Evolutionary conservation across 441 rosid genomes (phyloP).

Genomic region (Erodium texanum): DNA sequence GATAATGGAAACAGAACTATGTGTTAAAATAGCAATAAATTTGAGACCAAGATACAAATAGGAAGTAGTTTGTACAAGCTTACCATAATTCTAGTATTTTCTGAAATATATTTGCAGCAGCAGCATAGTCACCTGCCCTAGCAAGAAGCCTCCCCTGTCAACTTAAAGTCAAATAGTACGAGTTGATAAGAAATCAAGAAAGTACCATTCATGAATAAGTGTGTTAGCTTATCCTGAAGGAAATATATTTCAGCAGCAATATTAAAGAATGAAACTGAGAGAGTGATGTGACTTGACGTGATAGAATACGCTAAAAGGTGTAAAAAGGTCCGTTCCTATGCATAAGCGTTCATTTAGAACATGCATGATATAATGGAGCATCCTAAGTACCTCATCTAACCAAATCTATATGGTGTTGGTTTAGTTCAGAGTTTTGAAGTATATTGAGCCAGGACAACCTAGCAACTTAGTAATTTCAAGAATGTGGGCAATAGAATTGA

Average conservation of each 20-base stretch:
- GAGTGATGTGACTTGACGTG: neutral
- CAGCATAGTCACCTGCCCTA: constrained; percentile 59
- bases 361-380: neutral
- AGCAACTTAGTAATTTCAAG: neutral
- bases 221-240: neutral
- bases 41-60: constrained; percentile 3
- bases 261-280: neutral
- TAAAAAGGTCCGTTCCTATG: constrained; percentile 3
- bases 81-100: constrained; percentile 83
- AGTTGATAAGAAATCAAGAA: constrained; percentile 31
- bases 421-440: neutral
- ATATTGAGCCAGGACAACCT: neutral
- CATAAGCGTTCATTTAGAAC: constrained; percentile 5
- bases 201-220: constrained; percentile 9
- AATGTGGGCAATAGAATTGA: neutral
- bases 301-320: neutral
- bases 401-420: neutral
- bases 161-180: constrained; percentile 67
- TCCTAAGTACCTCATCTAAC: neutral
- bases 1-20: constrained; percentile 4
- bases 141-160: constrained; percentile 99
- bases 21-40: constrained; percentile 1
- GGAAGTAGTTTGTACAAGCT: constrained; percentile 13
- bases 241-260: neutral
- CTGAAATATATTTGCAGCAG: constrained; percentile 56